Conservation (phyloP, 306 rosid species). For the Alnus glutinosa region DNA sequence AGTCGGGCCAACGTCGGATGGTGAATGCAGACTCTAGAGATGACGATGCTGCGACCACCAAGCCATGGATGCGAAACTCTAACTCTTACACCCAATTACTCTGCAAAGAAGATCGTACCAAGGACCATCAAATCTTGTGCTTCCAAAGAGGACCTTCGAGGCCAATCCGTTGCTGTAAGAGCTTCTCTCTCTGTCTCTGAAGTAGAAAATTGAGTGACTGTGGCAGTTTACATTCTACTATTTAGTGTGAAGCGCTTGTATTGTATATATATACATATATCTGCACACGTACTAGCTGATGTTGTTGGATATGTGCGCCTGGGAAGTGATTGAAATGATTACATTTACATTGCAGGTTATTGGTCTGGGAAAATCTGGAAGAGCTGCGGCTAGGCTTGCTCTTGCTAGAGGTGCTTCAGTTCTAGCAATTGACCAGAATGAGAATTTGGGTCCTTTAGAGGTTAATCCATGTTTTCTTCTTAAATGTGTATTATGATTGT, state of each 20-base stretch:
- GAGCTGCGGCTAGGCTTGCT: slow-evolving; percentile 37
- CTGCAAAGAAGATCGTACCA: neutral
- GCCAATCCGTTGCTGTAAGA: slow-evolving; percentile 37
- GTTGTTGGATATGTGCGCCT: neutral
- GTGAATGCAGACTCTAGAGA: neutral
- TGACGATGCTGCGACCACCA: slow-evolving; percentile 18
- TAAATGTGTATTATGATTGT: neutral
- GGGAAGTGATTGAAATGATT: neutral
- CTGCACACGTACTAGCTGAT: neutral
- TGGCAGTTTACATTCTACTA: no score
- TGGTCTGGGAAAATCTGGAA: slow-evolving; percentile 41
- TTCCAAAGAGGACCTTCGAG: slow-evolving; percentile 26
- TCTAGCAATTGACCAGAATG: slow-evolving; percentile 31
- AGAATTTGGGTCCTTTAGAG: slow-evolving; percentile 26
- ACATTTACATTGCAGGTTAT: slow-evolving; percentile 23
- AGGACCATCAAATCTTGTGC: slow-evolving; percentile 11
- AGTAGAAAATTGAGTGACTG: no score
- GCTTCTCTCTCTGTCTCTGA: neutral
- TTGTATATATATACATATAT: no score
- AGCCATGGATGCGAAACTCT: slow-evolving; percentile 7
- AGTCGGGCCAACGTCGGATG: no score
- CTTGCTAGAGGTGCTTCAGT: slow-evolving; percentile 39
- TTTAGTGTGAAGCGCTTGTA: no score
- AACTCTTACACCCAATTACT: slow-evolving; percentile 3
- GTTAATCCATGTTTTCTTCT: neutral